Base-by-base conservation (phyloP, 352 stramenopile genomes). In the Aphanomyces euteiches region DNA sequence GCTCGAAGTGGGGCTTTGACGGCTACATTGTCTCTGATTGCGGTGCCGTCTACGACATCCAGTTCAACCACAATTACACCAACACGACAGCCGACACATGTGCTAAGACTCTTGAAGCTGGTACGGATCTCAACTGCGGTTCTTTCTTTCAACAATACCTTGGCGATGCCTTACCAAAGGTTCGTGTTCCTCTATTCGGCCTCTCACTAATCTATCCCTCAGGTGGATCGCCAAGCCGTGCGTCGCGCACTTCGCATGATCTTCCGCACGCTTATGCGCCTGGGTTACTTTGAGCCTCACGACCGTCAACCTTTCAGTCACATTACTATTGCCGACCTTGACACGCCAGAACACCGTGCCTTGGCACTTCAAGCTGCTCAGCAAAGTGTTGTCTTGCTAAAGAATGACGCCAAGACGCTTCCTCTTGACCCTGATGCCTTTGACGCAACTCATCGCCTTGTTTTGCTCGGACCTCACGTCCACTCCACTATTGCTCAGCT, bases 21-120 rank as follows among this genome's bases (percentile, higher is more conserved):
- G 95, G 91, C n/a, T 98, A 98, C 76, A 86, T 98, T 66, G 97
- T 94, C n/a, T 95, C 87, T 48, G 96, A 99, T 77, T 98, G 91
- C 17, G 92, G 90, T 4, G 93, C 95, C 2, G 84, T 98, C 61
- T 74, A 82, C 39, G 88, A 94, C 5, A 92, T 98, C 54, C 90
- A 79, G 47, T 47, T 77, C n/a, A 60, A 80, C 2, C 81, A 90
- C 47, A 79, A 97, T 56, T 97, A 93, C 75, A 90, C 84, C 5
- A 80, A 87, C 58, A 82, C 79, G 6, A 68, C 86, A 40, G 92
- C 81, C 60, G 85, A 92, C 47, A 86, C 85, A 0, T 84, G 77
- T 4, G 45, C 69, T 38, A 66, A 88, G 41, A 81, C 85, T 3
- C 80, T 94, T 73, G 77, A 82, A 72, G 90, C 84, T 40, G 90